Evolutionary conservation across 257 asterid genomes (phyloP), one percentile per base, ranked within the genome.

Genomic region (Jaltomata sinuosa): DNA sequence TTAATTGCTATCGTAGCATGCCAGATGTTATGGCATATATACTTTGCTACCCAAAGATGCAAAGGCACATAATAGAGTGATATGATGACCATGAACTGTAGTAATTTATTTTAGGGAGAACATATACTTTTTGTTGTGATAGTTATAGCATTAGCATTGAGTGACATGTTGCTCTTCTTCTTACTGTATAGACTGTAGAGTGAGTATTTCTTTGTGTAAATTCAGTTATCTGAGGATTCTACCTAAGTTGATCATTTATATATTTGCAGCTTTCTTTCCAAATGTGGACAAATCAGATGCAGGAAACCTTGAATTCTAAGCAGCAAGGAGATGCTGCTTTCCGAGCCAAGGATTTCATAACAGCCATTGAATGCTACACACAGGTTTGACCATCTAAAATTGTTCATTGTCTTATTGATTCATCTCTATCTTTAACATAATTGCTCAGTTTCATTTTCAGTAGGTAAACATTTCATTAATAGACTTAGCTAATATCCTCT

Each of bases 211-310:
- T 14, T 72, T 18, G 1, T 47, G 42, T 47, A 25, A 38, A 22
- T 49, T 76, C n/a, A 11, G 18, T 7, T 76, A 47, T 18, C 27
- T 76, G 4, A 3, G 72, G 40, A 47, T 49, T 25, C 9, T 27
- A 27, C 59, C 81, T 76, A 76, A 76, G 61, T 16, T 76, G 27
- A 74, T 27, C 59, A 47, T 76, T 49, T 22, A 29, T 49, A 27
- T 74, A 25, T 74, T 61, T 90, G 91, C 98, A 96, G 99, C 94
- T 96, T 71, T 96, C 99, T 69, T 96, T 96, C 85, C 99, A 96
- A 83, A 84, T 96, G 95, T 96, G 99, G 99, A 96, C 98, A 38
- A 91, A 92, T 84, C 98, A 94, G 92, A 94, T 96, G 98, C 98
- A 94, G 91, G 98, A 93, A 81, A 91, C 95, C 36, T 86, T 96